Base-by-base conservation (phyloP, 164 flowering plant species). In the Hamamelis virginiana region DNA sequence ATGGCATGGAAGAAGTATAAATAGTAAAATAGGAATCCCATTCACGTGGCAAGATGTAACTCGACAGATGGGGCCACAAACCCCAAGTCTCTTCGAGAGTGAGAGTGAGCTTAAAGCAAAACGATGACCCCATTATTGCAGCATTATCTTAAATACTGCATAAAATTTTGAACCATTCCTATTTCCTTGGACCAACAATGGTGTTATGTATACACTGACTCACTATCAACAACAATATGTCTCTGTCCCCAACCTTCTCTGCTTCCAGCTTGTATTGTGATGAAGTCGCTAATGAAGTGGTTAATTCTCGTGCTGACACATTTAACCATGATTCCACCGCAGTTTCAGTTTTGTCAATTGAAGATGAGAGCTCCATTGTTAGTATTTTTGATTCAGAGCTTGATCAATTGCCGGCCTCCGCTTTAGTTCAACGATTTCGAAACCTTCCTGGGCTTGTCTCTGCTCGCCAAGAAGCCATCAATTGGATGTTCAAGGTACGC, bases 401-500 rank as follows among this genome's bases (percentile, higher is more conserved):
- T 33, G 55, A 68, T 27, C 68, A 46, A 28, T 46, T 53, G 66
- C 58, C 33, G n/a, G 66, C 8, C 41, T 1, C 21, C 9, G 43
- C 65, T 3, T 22, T 21, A 43, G 4, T 25, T 27, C 0, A 13
- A 11, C 38, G 15, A 15, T 27, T 26, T 1, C 47, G 21, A 13
- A 15, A 12, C 0, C 21, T 45, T 21, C 43, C 67, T 1, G 62
- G 25, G 5, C 1, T 28, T 28, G 59, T 50, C 27, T 0, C 26
- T 4, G 69, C 72, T 51, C 72, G 69, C n/a, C 53, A 15, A 50
- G 72, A 69, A 19, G 55, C 66, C 1, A 25, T 74, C 28, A 38
- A 48, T 10, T 74, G 76, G 76, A 74, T 74, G 28, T 12, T 74
- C 1, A 69, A 64, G 69, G 76, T 74, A 5, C 9, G 16, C 18